Evolutionary conservation across 202 grass and related monocot genomes (phyloP).

Genomic region (Schoenoplectus tabernaemontani): DNA sequence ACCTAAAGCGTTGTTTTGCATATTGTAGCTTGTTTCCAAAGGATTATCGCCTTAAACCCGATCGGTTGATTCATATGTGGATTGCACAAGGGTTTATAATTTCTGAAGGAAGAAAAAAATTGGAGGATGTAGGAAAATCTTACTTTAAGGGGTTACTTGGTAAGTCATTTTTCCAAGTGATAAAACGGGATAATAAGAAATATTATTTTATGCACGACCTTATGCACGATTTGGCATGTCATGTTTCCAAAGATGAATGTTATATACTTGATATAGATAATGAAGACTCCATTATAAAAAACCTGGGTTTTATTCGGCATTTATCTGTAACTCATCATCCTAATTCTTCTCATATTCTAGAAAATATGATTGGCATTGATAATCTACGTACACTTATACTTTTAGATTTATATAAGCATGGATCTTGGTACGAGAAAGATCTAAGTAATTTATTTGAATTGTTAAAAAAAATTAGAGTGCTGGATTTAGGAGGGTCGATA

Average conservation of each 20-base stretch:
- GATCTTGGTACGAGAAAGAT: too few relatives aligned
- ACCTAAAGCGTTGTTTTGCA: conserved; percentile 25
- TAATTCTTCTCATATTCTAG: background rate
- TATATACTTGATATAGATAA: conserved; percentile 12
- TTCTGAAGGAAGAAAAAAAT: background rate
- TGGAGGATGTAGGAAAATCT: conserved; percentile 22
- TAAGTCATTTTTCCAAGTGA: conserved; percentile 37
- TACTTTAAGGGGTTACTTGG: conserved; percentile 34
- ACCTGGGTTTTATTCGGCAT: too few relatives aligned
- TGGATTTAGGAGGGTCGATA: background rate
- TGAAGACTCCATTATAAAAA: background rate
- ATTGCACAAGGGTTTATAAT: conserved; percentile 39
- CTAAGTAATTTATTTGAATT: too few relatives aligned
- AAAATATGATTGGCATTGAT: background rate
- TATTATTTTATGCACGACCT: conserved; percentile 46
- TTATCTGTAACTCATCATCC: background rate
- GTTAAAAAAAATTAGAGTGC: background rate
- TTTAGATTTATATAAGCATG: background rate
- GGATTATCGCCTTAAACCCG: conserved; percentile 32
- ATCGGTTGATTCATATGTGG: conserved; percentile 42
- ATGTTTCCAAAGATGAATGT: conserved; percentile 32
- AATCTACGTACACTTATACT: background rate
- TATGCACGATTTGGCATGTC: conserved; percentile 37
- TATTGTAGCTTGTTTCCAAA: conserved; percentile 55
- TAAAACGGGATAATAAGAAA: conserved; percentile 17